Conservation (phyloP, 2,329 filamentous ascomycete genomes). For the Venturia nashicola region DNA sequence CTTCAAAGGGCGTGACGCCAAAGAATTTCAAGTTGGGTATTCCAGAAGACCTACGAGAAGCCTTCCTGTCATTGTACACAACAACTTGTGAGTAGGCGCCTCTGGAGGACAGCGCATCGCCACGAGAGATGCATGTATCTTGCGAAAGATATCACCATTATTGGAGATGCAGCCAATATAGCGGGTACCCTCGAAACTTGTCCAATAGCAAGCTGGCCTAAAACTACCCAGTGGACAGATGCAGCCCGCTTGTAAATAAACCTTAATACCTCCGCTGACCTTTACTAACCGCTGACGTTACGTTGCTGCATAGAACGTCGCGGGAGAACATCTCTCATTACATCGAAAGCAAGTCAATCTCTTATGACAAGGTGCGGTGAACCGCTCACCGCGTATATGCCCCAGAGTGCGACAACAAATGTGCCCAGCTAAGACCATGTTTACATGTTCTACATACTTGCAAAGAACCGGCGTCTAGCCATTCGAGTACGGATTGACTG, state of each 20-base stretch:
- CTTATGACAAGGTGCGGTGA: neutral
- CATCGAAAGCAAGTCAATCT: neutral
- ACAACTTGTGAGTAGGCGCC: neutral
- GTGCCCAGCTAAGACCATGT: neutral
- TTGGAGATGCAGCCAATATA: slow-evolving; percentile 2
- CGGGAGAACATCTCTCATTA: neutral
- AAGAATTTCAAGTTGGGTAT: neutral
- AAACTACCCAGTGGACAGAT: neutral
- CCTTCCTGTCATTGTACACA: neutral
- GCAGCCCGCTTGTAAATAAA: neutral
- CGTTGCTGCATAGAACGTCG: neutral
- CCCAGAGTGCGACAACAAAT: neutral
- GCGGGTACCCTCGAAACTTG: neutral
- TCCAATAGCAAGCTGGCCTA: neutral
- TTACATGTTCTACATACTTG: neutral
- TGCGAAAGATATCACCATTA: neutral
- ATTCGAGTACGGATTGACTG: slow-evolving; percentile 12
- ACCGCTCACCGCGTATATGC: neutral
- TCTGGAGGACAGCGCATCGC: slow-evolving; percentile 2
- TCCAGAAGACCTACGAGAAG: neutral
- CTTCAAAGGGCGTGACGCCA: neutral
- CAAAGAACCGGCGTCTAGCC: neutral
- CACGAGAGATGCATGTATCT: neutral
- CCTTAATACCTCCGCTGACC: neutral
- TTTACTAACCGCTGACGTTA: neutral